These are phyloP conservation scores for Talaromyces amestolkiae DNA, from an alignment of 2,329 filamentous ascomycete genomes.

Conservation along the genomic window DNA sequence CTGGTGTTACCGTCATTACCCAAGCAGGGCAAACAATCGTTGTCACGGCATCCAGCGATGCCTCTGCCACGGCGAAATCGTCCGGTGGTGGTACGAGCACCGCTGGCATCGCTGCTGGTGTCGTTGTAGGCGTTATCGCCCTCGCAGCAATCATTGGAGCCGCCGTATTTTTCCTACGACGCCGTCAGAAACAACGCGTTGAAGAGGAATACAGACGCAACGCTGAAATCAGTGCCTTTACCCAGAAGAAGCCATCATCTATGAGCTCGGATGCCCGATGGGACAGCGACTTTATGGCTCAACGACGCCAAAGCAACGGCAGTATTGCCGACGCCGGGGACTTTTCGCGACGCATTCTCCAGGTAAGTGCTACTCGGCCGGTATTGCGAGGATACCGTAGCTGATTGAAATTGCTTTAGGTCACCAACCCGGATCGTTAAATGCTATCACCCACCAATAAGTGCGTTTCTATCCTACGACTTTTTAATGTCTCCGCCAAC, in stretches of 20 bases:
- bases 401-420: slow-evolving; percentile 7
- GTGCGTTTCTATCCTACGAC: not conserved
- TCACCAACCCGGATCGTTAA: slow-evolving; percentile 18
- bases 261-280: slow-evolving; percentile 75
- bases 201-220: slow-evolving; percentile 84
- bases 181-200: slow-evolving; percentile 70
- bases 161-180: slow-evolving; percentile 70
- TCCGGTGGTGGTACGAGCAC: slow-evolving; percentile 60
- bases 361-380: slow-evolving; percentile 59
- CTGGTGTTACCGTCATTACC: slow-evolving; percentile 31
- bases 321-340: slow-evolving; percentile 97
- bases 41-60: slow-evolving; percentile 31
- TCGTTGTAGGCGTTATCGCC: slow-evolving; percentile 77
- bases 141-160: slow-evolving; percentile 65
- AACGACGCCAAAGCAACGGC: slow-evolving; percentile 83
- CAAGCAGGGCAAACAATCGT: slow-evolving; percentile 32
- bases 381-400: not conserved
- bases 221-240: slow-evolving; percentile 72
- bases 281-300: slow-evolving; percentile 76
- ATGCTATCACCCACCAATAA: not conserved
- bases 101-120: slow-evolving; percentile 82
- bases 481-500: slow-evolving; percentile 1
- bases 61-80: slow-evolving; percentile 21
- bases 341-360: slow-evolving; percentile 91
- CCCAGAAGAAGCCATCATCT: slow-evolving; percentile 58